A percentile compares a stretch with the other conserved stretches of the same genome.
phyloP scores from a whole-genome alignment of 257 asterid species.

The Ilex aquifolium region DNA sequence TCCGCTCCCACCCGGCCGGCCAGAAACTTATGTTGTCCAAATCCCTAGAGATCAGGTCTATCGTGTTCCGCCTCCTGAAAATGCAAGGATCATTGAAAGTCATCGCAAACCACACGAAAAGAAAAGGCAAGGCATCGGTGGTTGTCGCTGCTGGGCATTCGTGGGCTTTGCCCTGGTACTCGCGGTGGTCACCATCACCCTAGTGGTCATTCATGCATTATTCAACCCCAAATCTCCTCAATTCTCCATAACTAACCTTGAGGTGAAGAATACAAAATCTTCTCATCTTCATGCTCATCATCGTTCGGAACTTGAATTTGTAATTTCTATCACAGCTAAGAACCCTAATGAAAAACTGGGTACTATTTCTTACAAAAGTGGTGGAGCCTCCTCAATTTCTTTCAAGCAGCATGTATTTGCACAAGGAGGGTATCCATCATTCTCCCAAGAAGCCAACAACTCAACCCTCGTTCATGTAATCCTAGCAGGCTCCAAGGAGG shows the following conservation, averaged over 20 bases:
- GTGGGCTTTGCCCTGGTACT: constrained; percentile 14
- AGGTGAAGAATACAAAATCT: constrained; percentile 12
- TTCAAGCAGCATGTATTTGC: constrained; percentile 34
- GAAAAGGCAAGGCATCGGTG: background rate
- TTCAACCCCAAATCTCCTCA: constrained; percentile 44
- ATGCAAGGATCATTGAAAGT: constrained; percentile 46
- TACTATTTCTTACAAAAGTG: constrained; percentile 15
- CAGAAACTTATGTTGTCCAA: constrained; percentile 57
- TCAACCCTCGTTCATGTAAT: constrained; percentile 12
- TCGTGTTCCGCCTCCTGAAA: constrained; percentile 77
- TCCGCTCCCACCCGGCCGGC: background rate
- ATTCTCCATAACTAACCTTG: constrained; percentile 29
- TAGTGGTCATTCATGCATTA: constrained; percentile 17
- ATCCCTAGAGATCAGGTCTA: constrained; percentile 70
- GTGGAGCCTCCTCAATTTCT: constrained; percentile 22
- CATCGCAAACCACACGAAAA: constrained; percentile 11
- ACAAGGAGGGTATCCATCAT: constrained; percentile 24
- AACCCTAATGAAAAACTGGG: constrained; percentile 36
- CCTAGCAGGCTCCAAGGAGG: constrained; percentile 17
- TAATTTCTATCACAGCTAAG: constrained; percentile 17
- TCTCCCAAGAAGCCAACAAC: constrained; percentile 5
- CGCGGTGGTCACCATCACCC: background rate
- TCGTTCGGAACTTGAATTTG: constrained; percentile 15
- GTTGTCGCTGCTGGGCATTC: constrained; percentile 18
- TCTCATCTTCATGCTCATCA: background rate